A percentile compares a stretch with the other conserved stretches of the same genome.
Evolutionary conservation across 257 asterid genomes (phyloP).

Genomic region (Jaltomata sinuosa): DNA sequence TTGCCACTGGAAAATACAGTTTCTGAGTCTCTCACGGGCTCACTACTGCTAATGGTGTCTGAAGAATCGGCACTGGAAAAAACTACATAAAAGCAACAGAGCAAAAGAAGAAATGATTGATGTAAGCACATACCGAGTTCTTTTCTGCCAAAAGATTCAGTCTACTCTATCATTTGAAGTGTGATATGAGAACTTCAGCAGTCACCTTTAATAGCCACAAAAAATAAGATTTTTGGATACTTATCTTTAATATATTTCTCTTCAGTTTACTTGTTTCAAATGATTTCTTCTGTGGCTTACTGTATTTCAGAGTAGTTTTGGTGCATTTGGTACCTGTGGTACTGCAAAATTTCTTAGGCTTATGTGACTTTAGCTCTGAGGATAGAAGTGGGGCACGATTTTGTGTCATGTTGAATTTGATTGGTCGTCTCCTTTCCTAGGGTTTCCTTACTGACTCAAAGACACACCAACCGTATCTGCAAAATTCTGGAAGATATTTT

Average conservation of each 20-base stretch:
- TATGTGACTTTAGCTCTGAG: neutral
- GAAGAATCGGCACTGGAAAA: neutral
- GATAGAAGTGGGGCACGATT: neutral
- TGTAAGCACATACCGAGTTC: neutral
- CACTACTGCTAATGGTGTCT: constrained; percentile 1
- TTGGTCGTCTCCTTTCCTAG: neutral
- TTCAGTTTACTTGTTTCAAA: neutral
- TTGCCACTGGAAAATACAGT: constrained; percentile 1
- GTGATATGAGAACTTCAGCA: neutral
- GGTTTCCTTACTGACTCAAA: neutral
- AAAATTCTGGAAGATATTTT: neutral
- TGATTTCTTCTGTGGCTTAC: neutral
- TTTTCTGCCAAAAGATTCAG: neutral
- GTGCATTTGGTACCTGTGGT: neutral
- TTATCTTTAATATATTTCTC: neutral
- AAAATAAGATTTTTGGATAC: neutral
- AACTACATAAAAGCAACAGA: neutral
- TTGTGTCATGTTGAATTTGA: neutral
- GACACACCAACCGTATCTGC: neutral
- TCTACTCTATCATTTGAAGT: neutral
- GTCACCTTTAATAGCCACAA: too few species aligned
- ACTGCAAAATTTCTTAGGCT: neutral
- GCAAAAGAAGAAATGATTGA: neutral
- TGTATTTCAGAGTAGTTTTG: neutral
- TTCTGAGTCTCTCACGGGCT: constrained; percentile 10